These are phyloP conservation scores for Arabis hirsuta DNA, from an alignment of 345 rosid genomes.

Conservation along the genomic window DNA sequence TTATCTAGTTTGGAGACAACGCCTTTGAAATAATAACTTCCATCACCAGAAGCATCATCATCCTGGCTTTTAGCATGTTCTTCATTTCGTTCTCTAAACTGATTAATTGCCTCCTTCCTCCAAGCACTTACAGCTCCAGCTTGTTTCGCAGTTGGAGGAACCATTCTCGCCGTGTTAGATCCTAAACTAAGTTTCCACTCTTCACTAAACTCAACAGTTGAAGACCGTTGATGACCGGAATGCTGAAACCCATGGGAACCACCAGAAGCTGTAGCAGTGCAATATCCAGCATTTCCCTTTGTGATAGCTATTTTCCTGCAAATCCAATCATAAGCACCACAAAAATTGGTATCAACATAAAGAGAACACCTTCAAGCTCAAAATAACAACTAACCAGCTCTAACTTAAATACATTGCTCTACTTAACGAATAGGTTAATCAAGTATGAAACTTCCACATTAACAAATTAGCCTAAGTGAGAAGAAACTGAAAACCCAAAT, in stretches of 20 bases:
- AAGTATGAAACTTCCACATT: not conserved
- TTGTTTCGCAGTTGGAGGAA: conserved; percentile 35
- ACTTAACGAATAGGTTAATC: not conserved
- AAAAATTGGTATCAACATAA: conserved; percentile 10
- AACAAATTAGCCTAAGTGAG: conserved; percentile 21
- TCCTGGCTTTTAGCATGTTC: conserved; percentile 29
- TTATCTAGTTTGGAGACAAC: conserved; percentile 16
- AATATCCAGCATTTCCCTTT: conserved; percentile 38
- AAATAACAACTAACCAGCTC: conserved; percentile 7
- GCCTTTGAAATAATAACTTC: conserved; percentile 22
- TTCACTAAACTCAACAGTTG: conserved; percentile 34
- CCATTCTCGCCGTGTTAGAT: conserved; percentile 48
- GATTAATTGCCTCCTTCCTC: conserved; percentile 38
- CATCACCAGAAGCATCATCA: conserved; percentile 18
- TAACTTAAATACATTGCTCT: too few species aligned
- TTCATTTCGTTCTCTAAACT: conserved; percentile 28
- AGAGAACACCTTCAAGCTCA: conserved; percentile 11
- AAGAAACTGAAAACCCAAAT: conserved; percentile 15
- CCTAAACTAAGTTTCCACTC: conserved; percentile 43
- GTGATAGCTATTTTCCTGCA: conserved; percentile 47
- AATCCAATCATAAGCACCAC: conserved; percentile 18
- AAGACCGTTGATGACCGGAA: conserved; percentile 28
- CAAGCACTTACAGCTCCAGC: conserved; percentile 34
- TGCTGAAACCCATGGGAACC: conserved; percentile 35
- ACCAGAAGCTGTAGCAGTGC: conserved; percentile 35